Conservation (phyloP, 2,329 filamentous ascomycete genomes). For the Fusarium pseudograminearum region DNA sequence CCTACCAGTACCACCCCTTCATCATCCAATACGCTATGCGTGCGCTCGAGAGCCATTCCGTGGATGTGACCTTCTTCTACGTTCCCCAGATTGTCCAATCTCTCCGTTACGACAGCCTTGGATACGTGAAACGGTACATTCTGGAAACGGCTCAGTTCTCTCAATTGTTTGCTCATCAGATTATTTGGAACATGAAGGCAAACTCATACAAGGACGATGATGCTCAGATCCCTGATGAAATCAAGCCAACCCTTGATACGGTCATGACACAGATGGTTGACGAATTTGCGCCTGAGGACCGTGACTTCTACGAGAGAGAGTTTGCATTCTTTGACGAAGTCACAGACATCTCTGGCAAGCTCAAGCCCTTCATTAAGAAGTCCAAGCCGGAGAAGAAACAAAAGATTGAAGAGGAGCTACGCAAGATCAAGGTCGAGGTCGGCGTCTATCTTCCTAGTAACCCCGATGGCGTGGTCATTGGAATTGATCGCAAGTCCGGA, state of each 20-base stretch:
- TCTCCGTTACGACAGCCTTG: slow-evolving; percentile 89
- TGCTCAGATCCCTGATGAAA: slow-evolving; percentile 85
- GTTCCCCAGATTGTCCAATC: slow-evolving; percentile 98
- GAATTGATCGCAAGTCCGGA: slow-evolving; percentile 97
- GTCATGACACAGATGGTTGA: slow-evolving; percentile 87
- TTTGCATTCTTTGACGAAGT: slow-evolving; percentile 99
- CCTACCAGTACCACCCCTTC: slow-evolving; percentile 91
- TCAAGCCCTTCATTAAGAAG: slow-evolving; percentile 91
- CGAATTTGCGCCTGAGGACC: slow-evolving; percentile 83
- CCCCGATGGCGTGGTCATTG: slow-evolving; percentile 95
- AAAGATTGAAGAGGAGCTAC: slow-evolving; percentile 98
- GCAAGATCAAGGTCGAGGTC: slow-evolving; percentile 96
- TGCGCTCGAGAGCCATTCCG: slow-evolving; percentile 89
- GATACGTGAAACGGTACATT: slow-evolving; percentile 96
- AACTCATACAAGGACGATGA: slow-evolving; percentile 99
- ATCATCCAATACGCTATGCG: slow-evolving; percentile 97
- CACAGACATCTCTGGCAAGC: slow-evolving; percentile 92
- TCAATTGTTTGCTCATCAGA: slow-evolving; percentile 98
- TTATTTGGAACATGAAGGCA: slow-evolving; percentile 99
- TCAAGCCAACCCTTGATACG: slow-evolving; percentile 92
- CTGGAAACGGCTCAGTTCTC: slow-evolving; percentile 97
- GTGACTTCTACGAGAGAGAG: slow-evolving; percentile 90
- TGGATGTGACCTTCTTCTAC: slow-evolving; percentile 99
- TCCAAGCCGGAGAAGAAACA: slow-evolving; percentile 98
- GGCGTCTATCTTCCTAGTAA: slow-evolving; percentile 98